These are phyloP conservation scores for Cutaneotrichosporon spelunceum DNA, from an alignment of 1,284 basidiomycete genomes.

Conservation along the genomic window DNA sequence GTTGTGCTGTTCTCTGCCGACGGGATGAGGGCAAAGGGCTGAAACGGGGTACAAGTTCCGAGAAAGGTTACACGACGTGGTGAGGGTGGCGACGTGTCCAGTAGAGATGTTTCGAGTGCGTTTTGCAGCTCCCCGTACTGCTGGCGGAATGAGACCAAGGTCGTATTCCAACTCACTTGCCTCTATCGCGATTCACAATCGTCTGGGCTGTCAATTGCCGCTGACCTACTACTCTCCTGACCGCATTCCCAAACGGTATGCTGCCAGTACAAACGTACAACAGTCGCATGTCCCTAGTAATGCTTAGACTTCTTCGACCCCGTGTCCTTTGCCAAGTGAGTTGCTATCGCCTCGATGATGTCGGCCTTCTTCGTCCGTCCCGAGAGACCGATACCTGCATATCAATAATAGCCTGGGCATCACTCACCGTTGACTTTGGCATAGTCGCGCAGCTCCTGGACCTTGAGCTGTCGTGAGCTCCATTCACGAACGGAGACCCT, in stretches of 20 bases:
- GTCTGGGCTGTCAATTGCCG: not conserved
- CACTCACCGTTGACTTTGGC: slow-evolving; percentile 39
- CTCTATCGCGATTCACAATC: not conserved
- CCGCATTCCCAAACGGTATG: not conserved
- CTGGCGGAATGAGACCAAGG: too few species aligned
- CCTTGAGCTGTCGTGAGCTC: slow-evolving; percentile 59
- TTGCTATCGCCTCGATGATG: slow-evolving; percentile 34
- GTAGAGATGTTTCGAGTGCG: too few species aligned
- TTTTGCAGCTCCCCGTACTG: too few species aligned
- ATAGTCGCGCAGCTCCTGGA: slow-evolving; percentile 68
- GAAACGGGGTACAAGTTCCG: too few species aligned
- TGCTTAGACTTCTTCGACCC: slow-evolving; percentile 11
- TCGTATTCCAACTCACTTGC: not conserved
- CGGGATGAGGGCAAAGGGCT: too few species aligned
- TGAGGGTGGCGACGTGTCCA: too few species aligned
- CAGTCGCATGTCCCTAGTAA: not conserved
- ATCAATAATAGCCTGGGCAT: not conserved
- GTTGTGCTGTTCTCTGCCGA: not conserved
- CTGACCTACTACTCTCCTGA: too few species aligned
- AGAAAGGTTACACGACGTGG: too few species aligned
- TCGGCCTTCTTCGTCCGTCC: slow-evolving; percentile 44
- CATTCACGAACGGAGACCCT: slow-evolving; percentile 27
- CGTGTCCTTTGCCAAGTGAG: slow-evolving; percentile 25
- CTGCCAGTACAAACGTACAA: not conserved
- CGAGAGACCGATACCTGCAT: slow-evolving; percentile 33